Percentiles rank a stretch among this genome's conserved stretches.
phyloP scores from a whole-genome alignment of 306 rosid species.

The Dalbergia cochinchinensis region DNA sequence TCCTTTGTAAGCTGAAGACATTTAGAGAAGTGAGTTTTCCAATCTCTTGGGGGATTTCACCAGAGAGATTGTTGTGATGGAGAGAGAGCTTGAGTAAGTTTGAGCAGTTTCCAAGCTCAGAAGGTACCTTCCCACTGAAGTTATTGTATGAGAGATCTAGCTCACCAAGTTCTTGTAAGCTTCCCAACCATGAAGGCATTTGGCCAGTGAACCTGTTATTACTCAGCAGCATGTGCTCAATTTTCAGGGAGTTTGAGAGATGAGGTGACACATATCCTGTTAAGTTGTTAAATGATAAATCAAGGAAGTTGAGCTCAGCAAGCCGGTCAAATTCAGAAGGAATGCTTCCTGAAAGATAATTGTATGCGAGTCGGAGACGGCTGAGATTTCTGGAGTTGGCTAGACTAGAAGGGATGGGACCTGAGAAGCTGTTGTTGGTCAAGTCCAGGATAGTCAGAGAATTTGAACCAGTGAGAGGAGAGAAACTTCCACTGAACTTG shows the following conservation, averaged over 20 bases:
- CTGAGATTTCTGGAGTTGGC: constrained; percentile 67
- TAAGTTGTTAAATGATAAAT: constrained; percentile 78
- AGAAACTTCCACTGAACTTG: constrained; percentile 74
- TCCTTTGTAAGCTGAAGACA: constrained; percentile 78
- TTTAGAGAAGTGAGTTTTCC: constrained; percentile 86
- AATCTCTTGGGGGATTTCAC: constrained; percentile 78
- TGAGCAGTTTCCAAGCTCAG: constrained; percentile 79
- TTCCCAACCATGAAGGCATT: constrained; percentile 76
- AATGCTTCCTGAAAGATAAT: constrained; percentile 69
- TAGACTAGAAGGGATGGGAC: constrained; percentile 75
- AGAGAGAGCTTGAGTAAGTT: constrained; percentile 81
- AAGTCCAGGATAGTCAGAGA: constrained; percentile 73
- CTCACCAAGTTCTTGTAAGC: constrained; percentile 79
- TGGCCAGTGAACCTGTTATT: constrained; percentile 69
- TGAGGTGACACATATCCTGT: constrained; percentile 64
- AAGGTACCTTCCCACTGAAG: constrained; percentile 72
- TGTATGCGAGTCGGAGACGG: constrained; percentile 86
- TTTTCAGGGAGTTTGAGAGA: constrained; percentile 66
- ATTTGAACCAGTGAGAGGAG: constrained; percentile 77
- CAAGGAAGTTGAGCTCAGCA: constrained; percentile 80
- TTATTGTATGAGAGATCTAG: constrained; percentile 82
- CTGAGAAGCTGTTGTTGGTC: constrained; percentile 95
- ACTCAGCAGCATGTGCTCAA: constrained; percentile 74
- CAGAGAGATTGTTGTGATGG: constrained; percentile 78
- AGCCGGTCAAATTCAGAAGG: constrained; percentile 69